Conservation (phyloP, 2,329 filamentous ascomycete species). For the Pseudogymnoascus sp. region DNA sequence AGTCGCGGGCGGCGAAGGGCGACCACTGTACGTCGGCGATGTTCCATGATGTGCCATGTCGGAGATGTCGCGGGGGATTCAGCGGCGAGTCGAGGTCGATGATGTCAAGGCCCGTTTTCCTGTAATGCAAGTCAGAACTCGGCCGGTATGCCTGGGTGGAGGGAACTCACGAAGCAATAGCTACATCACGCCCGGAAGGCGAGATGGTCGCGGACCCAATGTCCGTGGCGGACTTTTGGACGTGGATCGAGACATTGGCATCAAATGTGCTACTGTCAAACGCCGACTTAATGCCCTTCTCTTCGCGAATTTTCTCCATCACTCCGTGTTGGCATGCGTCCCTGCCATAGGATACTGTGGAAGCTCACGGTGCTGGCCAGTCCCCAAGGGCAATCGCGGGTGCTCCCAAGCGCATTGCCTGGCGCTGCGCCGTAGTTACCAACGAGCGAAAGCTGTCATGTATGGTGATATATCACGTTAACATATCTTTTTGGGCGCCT, state of each 20-base stretch:
- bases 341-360: slow-evolving; percentile 5
- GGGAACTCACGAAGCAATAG: slow-evolving; percentile 62
- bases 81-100: slow-evolving; percentile 88
- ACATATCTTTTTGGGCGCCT: background rate
- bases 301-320: slow-evolving; percentile 41
- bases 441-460: background rate
- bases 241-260: slow-evolving; percentile 73
- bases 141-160: background rate
- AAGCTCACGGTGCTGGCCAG: background rate
- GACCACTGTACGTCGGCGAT: slow-evolving; percentile 97
- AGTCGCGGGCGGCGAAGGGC: slow-evolving; percentile 79
- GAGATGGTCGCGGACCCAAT: slow-evolving; percentile 92
- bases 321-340: slow-evolving; percentile 13
- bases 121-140: slow-evolving; percentile 8
- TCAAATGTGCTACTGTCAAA: slow-evolving; percentile 86
- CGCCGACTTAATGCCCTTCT: slow-evolving; percentile 57
- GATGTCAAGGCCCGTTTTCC: slow-evolving; percentile 76
- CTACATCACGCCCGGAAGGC: slow-evolving; percentile 82
- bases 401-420: slow-evolving; percentile 1
- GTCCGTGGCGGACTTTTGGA: slow-evolving; percentile 43
- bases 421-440: background rate
- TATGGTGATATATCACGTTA: background rate
- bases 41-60: slow-evolving; percentile 85
- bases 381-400: background rate
- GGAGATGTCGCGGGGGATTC: slow-evolving; percentile 75